phyloP scores from a whole-genome alignment of 2,329 filamentous ascomycete genomes.

The Neophaeococcomyces aloes region DNA sequence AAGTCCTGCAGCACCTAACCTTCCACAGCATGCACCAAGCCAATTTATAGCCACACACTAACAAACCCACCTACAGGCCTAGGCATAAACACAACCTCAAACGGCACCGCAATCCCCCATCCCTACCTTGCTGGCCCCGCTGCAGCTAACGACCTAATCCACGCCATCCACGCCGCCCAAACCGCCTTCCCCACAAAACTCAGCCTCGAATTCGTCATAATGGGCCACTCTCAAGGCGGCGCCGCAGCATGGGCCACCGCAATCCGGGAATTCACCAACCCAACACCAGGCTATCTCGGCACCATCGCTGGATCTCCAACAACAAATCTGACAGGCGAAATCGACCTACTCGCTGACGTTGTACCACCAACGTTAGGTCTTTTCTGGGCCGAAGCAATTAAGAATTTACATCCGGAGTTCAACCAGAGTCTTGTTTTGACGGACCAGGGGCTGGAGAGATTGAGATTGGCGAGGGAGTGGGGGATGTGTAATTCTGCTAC shows the following conservation, averaged over 20 bases:
- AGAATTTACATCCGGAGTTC: not conserved
- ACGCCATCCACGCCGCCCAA: constrained; percentile 34
- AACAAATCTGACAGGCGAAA: not conserved
- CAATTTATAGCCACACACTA: no score
- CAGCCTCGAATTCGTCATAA: constrained; percentile 32
- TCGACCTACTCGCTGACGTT: not conserved
- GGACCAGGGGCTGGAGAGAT: not conserved
- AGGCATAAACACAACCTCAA: constrained; percentile 28
- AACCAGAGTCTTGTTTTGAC: not conserved
- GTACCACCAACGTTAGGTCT: not conserved
- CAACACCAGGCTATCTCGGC: constrained; percentile 30
- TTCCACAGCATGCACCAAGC: no score
- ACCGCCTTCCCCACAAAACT: constrained; percentile 31
- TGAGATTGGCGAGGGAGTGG: not conserved
- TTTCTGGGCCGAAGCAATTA: not conserved
- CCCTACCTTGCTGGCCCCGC: constrained; percentile 32
- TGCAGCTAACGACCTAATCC: constrained; percentile 35
- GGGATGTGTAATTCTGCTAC: not conserved
- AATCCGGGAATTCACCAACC: constrained; percentile 25
- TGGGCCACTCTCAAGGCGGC: constrained; percentile 41
- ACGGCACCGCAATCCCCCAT: constrained; percentile 30
- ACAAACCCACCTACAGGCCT: constrained; percentile 27
- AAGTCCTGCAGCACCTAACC: no score
- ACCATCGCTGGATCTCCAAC: not conserved
- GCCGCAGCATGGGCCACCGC: constrained; percentile 34